phyloP scores from a whole-genome alignment of 2,329 filamentous ascomycete genomes.

The Nectriaceae sp. region DNA sequence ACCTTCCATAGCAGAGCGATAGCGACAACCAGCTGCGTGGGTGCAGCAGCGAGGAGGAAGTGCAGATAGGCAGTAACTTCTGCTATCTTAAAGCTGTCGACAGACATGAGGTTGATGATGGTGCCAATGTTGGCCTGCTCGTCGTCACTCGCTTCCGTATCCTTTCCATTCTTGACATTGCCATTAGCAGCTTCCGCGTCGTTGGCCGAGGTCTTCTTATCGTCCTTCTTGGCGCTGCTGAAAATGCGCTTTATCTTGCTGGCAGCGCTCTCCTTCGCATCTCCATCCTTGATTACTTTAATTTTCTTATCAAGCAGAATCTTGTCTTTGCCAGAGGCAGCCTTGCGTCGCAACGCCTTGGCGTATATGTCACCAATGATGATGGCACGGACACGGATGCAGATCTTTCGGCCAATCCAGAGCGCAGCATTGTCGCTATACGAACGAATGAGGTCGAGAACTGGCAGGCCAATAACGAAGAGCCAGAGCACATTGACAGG shows the following conservation, averaged over 20 bases:
- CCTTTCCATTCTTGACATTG: conserved; percentile 37
- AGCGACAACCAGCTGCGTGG: conserved; percentile 82
- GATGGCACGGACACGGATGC: conserved; percentile 88
- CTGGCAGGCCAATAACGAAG: conserved; percentile 86
- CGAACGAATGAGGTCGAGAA: conserved; percentile 79
- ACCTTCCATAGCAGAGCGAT: conserved; percentile 84
- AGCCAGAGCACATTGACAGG: conserved; percentile 92
- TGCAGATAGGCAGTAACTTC: conserved; percentile 95
- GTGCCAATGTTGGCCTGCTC: conserved; percentile 90
- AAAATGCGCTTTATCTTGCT: conserved; percentile 57
- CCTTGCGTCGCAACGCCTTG: conserved; percentile 90
- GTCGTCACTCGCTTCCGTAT: conserved; percentile 46
- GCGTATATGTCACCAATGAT: conserved; percentile 97
- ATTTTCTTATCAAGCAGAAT: conserved; percentile 60
- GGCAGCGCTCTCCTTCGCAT: conserved; percentile 42
- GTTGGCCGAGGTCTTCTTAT: conserved; percentile 41
- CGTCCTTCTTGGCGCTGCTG: conserved; percentile 62
- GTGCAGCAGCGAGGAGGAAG: conserved; percentile 90
- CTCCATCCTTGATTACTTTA: conserved; percentile 35
- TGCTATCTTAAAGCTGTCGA: conserved; percentile 98
- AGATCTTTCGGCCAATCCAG: conserved; percentile 93
- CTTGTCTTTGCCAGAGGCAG: conserved; percentile 75
- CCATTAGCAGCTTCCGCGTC: conserved; percentile 37
- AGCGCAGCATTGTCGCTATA: conserved; percentile 83
- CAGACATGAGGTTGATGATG: conserved; percentile 99